phyloP scores from a whole-genome alignment of 2,329 filamentous ascomycete species.

The Rugonectria rugulosa region DNA sequence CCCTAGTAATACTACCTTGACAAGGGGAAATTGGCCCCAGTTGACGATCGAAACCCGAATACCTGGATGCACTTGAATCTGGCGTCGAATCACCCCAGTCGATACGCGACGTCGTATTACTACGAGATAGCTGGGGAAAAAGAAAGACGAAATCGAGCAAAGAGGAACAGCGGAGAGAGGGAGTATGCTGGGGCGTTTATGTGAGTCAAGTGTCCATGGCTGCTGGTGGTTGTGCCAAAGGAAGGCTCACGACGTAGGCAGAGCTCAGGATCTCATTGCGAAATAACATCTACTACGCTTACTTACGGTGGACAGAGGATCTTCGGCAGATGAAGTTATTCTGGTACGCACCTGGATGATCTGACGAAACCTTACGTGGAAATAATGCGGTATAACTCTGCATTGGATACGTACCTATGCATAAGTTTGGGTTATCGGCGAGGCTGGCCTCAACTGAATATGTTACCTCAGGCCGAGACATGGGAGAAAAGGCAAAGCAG shows the following conservation, averaged over 20 bases:
- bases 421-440: background rate
- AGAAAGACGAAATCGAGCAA: background rate
- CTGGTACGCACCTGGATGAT: too few species aligned
- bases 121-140: constrained; percentile 4
- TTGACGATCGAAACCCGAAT: constrained; percentile 24
- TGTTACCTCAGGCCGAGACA: constrained; percentile 8
- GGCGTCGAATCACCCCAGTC: constrained; percentile 11
- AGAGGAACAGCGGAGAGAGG: background rate
- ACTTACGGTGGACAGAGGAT: too few species aligned
- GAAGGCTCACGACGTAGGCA: too few species aligned
- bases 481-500: constrained; percentile 12
- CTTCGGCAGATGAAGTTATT: too few species aligned
- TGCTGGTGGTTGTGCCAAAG: too few species aligned
- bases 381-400: background rate
- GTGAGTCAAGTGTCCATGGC: too few species aligned
- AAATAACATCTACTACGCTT: too few species aligned
- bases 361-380: too few species aligned
- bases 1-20: constrained; percentile 9
- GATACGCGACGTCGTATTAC: constrained; percentile 21
- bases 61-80: constrained; percentile 19
- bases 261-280: too few species aligned
- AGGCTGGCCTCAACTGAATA: constrained; percentile 6
- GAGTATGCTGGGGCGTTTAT: too few species aligned
- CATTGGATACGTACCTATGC: background rate
- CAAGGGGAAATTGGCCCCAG: constrained; percentile 12